Percentiles rank a stretch among this genome's conserved stretches.
phyloP scores from a whole-genome alignment of 1,284 basidiomycete species.

The Pseudozyma pruni region DNA sequence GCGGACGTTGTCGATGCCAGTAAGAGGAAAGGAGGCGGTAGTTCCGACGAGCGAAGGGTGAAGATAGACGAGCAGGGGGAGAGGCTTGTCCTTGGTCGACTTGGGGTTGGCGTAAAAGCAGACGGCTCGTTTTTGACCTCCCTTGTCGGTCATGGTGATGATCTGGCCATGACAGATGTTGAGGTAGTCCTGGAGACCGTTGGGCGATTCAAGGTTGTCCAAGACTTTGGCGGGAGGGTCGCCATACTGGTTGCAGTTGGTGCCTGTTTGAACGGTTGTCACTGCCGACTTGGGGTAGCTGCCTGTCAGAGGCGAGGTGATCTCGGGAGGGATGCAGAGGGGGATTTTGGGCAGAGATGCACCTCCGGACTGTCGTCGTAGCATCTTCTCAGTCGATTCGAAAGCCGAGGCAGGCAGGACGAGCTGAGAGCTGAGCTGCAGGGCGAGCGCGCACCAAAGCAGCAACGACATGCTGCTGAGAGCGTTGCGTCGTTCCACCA shows the following conservation, averaged over 20 bases:
- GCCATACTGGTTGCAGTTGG: conserved; percentile 18
- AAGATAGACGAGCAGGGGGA: conserved; percentile 26
- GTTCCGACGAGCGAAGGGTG: conserved; percentile 19
- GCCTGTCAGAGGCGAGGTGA: conserved; percentile 11
- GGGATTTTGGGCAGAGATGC: not conserved
- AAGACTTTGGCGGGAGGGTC: conserved; percentile 16
- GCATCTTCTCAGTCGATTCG: conserved; percentile 5
- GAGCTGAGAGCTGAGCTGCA: conserved; percentile 15
- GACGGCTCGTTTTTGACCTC: conserved; percentile 12
- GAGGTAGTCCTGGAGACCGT: conserved; percentile 22
- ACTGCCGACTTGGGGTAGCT: conserved; percentile 28
- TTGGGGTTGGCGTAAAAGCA: conserved; percentile 36
- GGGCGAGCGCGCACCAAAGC: conserved; percentile 15
- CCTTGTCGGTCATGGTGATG: conserved; percentile 16
- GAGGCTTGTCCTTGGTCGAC: conserved; percentile 23
- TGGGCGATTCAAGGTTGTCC: conserved; percentile 18
- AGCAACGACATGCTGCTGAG: conserved; percentile 4
- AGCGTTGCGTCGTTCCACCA: not conserved
- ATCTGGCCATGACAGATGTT: conserved; percentile 27
- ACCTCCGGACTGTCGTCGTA: conserved; percentile 7
- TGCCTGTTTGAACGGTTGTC: conserved; percentile 31
- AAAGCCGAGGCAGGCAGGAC: conserved; percentile 6
- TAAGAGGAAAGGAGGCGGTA: conserved; percentile 14
- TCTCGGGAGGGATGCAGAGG: conserved; percentile 14
- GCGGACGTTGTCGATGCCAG: conserved; percentile 18